Evolutionary conservation across 2,329 filamentous ascomycete genomes (phyloP).

Genomic region (Diaporthe nobilis): DNA sequence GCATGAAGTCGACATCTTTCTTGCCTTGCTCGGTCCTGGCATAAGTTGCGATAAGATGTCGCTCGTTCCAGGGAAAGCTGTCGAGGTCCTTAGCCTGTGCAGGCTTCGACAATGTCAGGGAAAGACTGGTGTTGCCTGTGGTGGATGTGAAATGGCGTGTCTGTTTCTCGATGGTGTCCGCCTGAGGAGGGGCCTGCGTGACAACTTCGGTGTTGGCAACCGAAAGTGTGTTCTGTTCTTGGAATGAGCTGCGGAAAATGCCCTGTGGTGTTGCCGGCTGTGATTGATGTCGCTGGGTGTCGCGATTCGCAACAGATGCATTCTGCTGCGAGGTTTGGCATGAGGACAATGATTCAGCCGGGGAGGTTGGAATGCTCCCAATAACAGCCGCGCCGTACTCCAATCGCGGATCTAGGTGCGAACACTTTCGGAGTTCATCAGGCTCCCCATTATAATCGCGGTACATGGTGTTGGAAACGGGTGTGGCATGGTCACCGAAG

Average conservation of each 20-base stretch:
- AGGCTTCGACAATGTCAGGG: background rate
- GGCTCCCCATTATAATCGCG: too few relatives aligned
- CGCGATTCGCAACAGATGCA: too few relatives aligned
- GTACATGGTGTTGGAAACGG: background rate
- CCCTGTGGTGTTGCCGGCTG: background rate
- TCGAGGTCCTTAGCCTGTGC: background rate
- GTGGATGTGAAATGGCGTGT: background rate
- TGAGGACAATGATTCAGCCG: background rate
- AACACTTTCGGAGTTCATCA: too few relatives aligned
- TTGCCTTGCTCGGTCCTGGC: background rate
- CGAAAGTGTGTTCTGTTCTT: background rate
- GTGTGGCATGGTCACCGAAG: background rate
- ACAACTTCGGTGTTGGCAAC: background rate
- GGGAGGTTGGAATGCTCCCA: background rate
- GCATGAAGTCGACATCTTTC: background rate
- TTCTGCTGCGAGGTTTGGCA: too few relatives aligned
- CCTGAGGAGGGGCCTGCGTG: background rate
- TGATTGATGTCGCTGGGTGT: background rate
- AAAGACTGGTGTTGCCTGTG: too few relatives aligned
- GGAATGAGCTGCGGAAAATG: background rate
- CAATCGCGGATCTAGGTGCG: too few relatives aligned
- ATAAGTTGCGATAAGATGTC: background rate
- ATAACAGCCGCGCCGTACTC: too few relatives aligned
- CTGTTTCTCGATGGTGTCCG: background rate
- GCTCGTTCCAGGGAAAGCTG: background rate